Base-by-base conservation (phyloP, 1,284 basidiomycete genomes). In the Irpex sp. region DNA sequence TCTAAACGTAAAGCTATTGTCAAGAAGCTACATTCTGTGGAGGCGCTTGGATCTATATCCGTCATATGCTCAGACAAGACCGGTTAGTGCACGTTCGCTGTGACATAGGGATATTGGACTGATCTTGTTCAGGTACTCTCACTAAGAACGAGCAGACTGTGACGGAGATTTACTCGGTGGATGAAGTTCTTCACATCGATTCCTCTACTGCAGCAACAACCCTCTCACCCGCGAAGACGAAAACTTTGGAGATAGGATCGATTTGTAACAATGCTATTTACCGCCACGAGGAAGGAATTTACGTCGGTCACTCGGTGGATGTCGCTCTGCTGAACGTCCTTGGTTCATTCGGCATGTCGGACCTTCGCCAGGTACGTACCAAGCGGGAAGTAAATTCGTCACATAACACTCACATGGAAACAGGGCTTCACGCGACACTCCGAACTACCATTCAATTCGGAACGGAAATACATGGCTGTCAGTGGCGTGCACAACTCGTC, bases 61-160 rank as follows among this genome's bases (percentile, higher is more conserved):
- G 96, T 98, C 21, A 94, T 99, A 64, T 98, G 97, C 73, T 95
- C 94, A 1, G 97, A 99, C 78, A 99, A 99, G 79, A 98, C 97
- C 49, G 95, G 94, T 83, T 21, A 31, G 64, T 56, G 3, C n/a
- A 15, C 47, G 74, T 59, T 2, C n/a, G 1, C 6, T 33, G 31
- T 50, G 39, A 59, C 50, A 51, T 19, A 17, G n/a, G 21, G 46
- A 37, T 57, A 43, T 36, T 56, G 1, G 3, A 19, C 26, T 56
- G 61, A 53, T 36, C 19, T 2, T 2, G 5, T 37, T 17, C 66
- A 93, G 93, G 94, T n/a, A 99, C 96, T 1, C 77, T 98, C 59
- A 99, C 97, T 0, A 94, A 90, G 74, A 98, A 98, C 75, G 93
- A 97, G 70, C 95, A 97, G 82, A 97, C 95, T 0, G 94, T 98